Conservation (phyloP, 2,329 filamentous ascomycete genomes). For the Monosporascus ibericus region DNA sequence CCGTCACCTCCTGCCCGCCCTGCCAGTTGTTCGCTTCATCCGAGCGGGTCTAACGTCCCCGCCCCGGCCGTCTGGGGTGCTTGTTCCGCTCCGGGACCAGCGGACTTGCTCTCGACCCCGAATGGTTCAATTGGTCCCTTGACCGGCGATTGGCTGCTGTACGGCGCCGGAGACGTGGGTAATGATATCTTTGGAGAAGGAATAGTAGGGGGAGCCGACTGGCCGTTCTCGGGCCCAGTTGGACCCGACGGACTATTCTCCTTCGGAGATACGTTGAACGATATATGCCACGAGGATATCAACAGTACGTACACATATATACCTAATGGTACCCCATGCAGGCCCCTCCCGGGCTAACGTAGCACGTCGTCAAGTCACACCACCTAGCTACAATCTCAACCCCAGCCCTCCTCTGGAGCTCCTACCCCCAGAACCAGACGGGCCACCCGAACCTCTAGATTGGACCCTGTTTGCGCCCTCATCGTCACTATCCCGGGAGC, state of each 20-base stretch:
- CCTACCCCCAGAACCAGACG: slow-evolving; percentile 4
- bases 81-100: slow-evolving; percentile 18
- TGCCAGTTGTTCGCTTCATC: slow-evolving; percentile 10
- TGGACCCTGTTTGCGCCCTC: not conserved
- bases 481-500: slow-evolving; percentile 5
- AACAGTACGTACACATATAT: slow-evolving; percentile 16
- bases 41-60: slow-evolving; percentile 14
- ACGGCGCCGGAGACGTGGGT: not conserved
- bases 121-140: slow-evolving; percentile 13
- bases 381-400: slow-evolving; percentile 13
- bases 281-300: slow-evolving; percentile 14
- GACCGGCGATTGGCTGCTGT: not conserved
- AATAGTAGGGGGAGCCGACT: slow-evolving; percentile 11
- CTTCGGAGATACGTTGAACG: slow-evolving; percentile 9
- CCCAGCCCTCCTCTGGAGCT: slow-evolving; percentile 12
- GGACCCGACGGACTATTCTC: slow-evolving; percentile 13
- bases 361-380: slow-evolving; percentile 8
- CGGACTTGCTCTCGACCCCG: slow-evolving; percentile 22
- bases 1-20: slow-evolving; percentile 15
- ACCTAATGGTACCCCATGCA: not conserved
- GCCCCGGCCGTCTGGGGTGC: slow-evolving; percentile 14
- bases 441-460: slow-evolving; percentile 5
- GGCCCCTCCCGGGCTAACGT: not conserved
- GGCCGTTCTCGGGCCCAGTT: slow-evolving; percentile 17
- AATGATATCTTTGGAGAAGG: slow-evolving; percentile 13